Conservation (phyloP, 148 eudicot species). For the Drosera capensis region DNA sequence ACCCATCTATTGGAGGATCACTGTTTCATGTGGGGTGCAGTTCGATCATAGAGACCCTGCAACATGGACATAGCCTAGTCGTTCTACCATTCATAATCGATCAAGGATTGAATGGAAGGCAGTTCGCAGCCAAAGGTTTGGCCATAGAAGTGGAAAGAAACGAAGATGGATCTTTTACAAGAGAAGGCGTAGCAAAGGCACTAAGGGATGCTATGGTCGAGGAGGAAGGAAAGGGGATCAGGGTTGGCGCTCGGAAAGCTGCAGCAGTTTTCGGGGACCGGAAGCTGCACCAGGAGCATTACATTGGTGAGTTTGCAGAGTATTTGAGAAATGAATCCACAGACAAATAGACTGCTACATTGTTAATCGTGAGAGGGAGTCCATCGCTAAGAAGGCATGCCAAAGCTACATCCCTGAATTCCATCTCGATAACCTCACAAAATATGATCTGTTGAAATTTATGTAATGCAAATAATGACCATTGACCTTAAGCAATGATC, state of each 20-base stretch:
- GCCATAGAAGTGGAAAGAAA: constrained; percentile 17
- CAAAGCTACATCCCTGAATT: too few relatives aligned
- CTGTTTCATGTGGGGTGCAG: constrained; percentile 21
- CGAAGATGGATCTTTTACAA: constrained; percentile 10
- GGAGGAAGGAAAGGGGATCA: constrained; percentile 12
- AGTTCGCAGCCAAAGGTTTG: constrained; percentile 18
- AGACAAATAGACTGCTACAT: too few relatives aligned
- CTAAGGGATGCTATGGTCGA: constrained; percentile 10
- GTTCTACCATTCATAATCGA: constrained; percentile 15
- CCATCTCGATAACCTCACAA: too few relatives aligned
- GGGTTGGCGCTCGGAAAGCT: constrained; percentile 6
- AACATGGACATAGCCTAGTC: constrained; percentile 11
- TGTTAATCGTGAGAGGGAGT: too few relatives aligned
- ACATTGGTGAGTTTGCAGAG: constrained; percentile 11
- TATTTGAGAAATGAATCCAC: constrained; percentile 9
- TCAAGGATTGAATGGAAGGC: constrained; percentile 19
- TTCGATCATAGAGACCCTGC: constrained; percentile 11
- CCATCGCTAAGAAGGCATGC: too few relatives aligned
- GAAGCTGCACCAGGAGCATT: constrained; percentile 8
- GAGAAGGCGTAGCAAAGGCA: constrained; percentile 7
- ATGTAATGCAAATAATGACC: too few relatives aligned
- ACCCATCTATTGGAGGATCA: constrained; percentile 12
- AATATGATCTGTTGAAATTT: too few relatives aligned
- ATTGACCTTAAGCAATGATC: too few relatives aligned
- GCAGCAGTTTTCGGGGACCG: constrained; percentile 5